Conservation (phyloP, 257 asterid species). For the Osmanthus fragrans region DNA sequence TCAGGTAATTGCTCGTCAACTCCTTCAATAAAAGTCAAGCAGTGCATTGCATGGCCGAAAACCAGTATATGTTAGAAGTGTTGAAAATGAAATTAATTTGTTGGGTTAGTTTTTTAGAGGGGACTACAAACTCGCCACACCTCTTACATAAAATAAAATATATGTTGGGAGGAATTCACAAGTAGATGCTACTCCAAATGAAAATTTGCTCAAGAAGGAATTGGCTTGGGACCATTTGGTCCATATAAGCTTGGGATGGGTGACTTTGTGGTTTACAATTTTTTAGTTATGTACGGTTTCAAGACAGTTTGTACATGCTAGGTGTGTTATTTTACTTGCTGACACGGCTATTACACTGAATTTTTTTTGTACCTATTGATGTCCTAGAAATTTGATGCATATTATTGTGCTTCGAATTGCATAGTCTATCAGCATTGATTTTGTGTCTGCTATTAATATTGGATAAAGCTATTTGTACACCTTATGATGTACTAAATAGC, state of each 20-base stretch:
- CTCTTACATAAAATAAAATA: conserved; percentile 58
- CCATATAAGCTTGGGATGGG: conserved; percentile 92
- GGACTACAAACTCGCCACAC: conserved; percentile 65
- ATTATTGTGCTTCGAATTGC: conserved; percentile 13
- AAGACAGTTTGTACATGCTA: conserved; percentile 92
- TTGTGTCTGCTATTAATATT: not conserved
- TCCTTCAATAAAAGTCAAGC: too few species aligned
- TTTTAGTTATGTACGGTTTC: conserved; percentile 84
- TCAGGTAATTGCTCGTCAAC: too few species aligned
- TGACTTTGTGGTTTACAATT: conserved; percentile 88
- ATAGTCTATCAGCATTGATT: not conserved
- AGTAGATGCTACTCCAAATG: conserved; percentile 37
- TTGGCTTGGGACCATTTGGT: conserved; percentile 85
- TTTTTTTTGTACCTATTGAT: conserved; percentile 76
- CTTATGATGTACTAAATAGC: too few species aligned
- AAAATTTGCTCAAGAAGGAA: conserved; percentile 68
- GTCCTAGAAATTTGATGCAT: conserved; percentile 50
- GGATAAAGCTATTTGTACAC: too few species aligned
- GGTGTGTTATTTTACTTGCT: conserved; percentile 83
- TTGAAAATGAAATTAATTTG: conserved; percentile 35
- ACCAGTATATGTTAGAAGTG: conserved; percentile 13
- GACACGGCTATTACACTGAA: conserved; percentile 78
- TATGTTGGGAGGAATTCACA: conserved; percentile 45
- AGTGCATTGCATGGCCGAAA: too few species aligned
- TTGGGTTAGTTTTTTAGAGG: conserved; percentile 35